Evolutionary conservation across 2,329 filamentous ascomycete genomes (phyloP), one percentile per base, ranked within the genome.

Genomic region (Talaromyces sp.): DNA sequence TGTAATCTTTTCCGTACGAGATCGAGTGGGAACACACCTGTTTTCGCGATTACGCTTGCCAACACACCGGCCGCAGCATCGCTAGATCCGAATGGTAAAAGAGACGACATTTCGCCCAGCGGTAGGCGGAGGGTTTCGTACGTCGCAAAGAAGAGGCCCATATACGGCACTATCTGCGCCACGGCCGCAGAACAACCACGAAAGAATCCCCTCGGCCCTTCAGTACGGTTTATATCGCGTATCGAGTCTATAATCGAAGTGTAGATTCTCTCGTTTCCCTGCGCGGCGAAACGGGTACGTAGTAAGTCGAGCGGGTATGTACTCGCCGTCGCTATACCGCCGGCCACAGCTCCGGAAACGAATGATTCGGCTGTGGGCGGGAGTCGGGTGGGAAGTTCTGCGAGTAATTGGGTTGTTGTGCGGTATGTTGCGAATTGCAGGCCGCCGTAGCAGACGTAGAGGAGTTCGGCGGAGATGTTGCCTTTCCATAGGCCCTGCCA

Each of bases 251-350:
- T 71, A 17, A 99, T 82, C 3, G 89, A 91, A 1, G 80, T 72
- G 76, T 99, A 98, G n/a, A 98, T 85, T 58, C 86, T 88, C 65
- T 92, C 83, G 68, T 79, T 88, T 10, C 94, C 94, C 79, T 98
- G 94, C 0, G 95, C 95, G n/a, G 95, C 95, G 78, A 99, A 99
- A 5, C 95, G 89, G 43, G 95, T 99, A 65, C 95, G 89, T 45
- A 99, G 84, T 13, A 99, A 85, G 78, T 99, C 95, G 63, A 98
- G 86, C 25, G 95, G 95, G 79, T 99, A 99, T 64, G 95, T 98
- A 3, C 84, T 80, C 4, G 88, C 88, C 0, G 95, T 98, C 31
- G 93, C 92, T 27, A 89, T 81, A 2, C 90, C 93, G 51, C 95
- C 95, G 1, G 93, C 93, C 0, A 87, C 78, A 1, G 93, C 94